phyloP scores from a whole-genome alignment of 2,329 filamentous ascomycete species.

The Blumeriella jaapii region DNA sequence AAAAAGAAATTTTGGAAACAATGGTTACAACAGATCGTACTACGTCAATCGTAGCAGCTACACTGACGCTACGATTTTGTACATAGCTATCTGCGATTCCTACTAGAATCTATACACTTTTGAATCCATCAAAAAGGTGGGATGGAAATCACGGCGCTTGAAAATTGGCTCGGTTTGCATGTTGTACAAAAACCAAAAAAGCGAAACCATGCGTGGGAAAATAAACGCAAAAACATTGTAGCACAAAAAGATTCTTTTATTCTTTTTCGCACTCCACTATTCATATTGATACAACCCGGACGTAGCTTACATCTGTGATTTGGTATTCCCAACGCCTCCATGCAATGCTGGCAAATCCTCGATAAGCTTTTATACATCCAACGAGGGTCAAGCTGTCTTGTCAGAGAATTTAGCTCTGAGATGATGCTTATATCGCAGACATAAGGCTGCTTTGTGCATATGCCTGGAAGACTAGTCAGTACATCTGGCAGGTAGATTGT shows the following conservation, averaged over 20 bases:
- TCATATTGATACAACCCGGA: not conserved
- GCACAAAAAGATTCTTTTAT: not conserved
- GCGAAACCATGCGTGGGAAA: no score
- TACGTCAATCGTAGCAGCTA: no score
- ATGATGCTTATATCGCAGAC: constrained; percentile 32
- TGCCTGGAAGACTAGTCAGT: constrained; percentile 39
- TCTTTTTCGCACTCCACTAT: no score
- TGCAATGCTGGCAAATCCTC: not conserved
- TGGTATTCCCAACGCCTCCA: constrained; percentile 2
- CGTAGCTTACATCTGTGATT: not conserved
- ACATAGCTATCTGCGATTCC: no score
- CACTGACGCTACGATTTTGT: no score
- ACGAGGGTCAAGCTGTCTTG: constrained; percentile 2
- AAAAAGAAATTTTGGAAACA: no score
- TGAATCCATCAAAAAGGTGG: no score
- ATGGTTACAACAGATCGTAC: no score
- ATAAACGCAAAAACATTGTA: constrained; percentile 14
- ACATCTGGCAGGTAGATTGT: not conserved
- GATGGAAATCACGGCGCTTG: no score
- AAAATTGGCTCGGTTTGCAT: no score
- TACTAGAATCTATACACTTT: no score
- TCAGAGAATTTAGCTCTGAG: not conserved
- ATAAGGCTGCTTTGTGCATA: constrained; percentile 78
- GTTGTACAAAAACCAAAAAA: no score
- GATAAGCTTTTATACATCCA: constrained; percentile 7